Conservation (phyloP, 768 basidiomycete genomes). For the Hygrophoropsis aurantiaca region DNA sequence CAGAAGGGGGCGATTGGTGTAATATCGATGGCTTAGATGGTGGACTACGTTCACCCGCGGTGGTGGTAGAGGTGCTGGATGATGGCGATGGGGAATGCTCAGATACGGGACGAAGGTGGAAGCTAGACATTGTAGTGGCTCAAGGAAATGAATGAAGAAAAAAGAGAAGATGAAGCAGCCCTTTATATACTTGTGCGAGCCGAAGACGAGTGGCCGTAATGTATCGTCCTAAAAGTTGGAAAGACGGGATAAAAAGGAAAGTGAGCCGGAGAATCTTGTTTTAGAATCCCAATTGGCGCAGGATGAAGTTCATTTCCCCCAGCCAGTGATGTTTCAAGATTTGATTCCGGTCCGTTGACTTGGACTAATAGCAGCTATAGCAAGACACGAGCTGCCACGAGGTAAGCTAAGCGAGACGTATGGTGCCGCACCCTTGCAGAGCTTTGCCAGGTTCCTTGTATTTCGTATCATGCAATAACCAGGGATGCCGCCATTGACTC, state of each 20-base stretch:
- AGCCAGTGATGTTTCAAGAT: conserved; percentile 18
- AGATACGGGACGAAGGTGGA: conserved; percentile 59
- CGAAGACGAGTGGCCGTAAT: conserved; percentile 18
- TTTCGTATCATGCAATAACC: background rate
- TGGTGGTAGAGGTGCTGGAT: conserved; percentile 48
- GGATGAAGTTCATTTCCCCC: conserved; percentile 14
- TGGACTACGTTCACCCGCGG: conserved; percentile 44
- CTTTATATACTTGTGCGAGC: conserved; percentile 23
- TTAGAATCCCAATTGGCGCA: conserved; percentile 8
- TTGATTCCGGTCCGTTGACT: conserved; percentile 20
- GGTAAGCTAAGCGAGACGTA: conserved; percentile 20
- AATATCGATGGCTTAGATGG: conserved; percentile 20
- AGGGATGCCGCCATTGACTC: conserved; percentile 11
- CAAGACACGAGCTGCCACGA: conserved; percentile 19
- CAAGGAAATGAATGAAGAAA: conserved; percentile 7
- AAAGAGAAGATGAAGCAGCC: conserved; percentile 11
- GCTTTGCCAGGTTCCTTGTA: conserved; percentile 9
- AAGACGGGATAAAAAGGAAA: conserved; percentile 9
- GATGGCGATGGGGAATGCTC: conserved; percentile 51
- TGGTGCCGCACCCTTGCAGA: conserved; percentile 5
- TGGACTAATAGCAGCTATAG: background rate
- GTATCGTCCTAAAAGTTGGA: conserved; percentile 22
- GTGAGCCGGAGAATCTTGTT: conserved; percentile 5
- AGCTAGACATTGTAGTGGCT: conserved; percentile 31
- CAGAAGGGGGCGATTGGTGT: conserved; percentile 32